Conservation (phyloP, 176 grass and related monocot genomes). For the Ensete ventricosum region DNA sequence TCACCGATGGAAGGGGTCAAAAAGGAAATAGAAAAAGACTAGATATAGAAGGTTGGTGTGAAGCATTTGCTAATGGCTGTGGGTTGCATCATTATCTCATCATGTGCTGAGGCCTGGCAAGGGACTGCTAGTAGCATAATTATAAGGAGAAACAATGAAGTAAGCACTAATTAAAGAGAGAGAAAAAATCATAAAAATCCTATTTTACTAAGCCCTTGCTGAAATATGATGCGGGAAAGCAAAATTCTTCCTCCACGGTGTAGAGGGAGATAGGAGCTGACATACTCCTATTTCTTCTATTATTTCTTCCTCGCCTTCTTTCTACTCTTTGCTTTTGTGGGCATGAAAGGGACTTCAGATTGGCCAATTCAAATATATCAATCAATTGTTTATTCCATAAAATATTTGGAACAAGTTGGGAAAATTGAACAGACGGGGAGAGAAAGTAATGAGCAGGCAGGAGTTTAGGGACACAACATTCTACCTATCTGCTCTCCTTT, state of each 20-base stretch:
- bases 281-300: not conserved
- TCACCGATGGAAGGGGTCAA: not conserved
- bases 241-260: too few relatives aligned
- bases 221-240: too few relatives aligned
- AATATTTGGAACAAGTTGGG: not conserved
- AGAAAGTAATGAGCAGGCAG: not conserved
- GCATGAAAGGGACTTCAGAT: constrained; percentile 1
- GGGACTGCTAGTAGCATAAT: too few relatives aligned
- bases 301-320: not conserved
- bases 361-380: not conserved
- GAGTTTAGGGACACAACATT: not conserved
- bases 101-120: not conserved
- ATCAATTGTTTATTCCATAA: too few relatives aligned
- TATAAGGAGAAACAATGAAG: too few relatives aligned
- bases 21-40: not conserved
- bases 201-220: too few relatives aligned
- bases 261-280: too few relatives aligned
- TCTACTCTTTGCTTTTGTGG: not conserved
- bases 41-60: not conserved
- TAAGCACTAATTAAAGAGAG: too few relatives aligned
- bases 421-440: not conserved
- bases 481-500: not conserved
- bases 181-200: too few relatives aligned
- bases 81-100: constrained; percentile 43
- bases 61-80: constrained; percentile 9